Evolutionary conservation across 208 protist genomes (phyloP), one percentile per base, ranked within the genome.

Genomic region (Leishmania arabica): DNA sequence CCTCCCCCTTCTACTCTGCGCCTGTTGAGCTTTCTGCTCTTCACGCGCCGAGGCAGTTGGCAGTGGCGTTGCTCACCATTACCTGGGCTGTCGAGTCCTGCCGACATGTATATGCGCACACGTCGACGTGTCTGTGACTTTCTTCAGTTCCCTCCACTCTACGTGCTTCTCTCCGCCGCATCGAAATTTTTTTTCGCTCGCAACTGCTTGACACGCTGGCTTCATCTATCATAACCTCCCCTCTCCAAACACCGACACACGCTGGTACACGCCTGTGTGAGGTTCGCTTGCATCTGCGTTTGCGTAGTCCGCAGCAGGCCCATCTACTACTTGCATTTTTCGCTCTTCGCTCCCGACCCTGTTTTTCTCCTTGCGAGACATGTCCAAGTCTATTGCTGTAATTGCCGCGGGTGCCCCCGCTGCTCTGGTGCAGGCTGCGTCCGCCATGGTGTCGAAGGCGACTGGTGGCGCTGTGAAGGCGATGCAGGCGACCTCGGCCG

Each of bases 351-450:
- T 47, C 17, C 54, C 54, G 2, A 19, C 42, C 53, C 49, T 0
- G 3, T 37, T 54, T 65, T 84, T 54, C 24, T 77, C 31, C 27
- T 15, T 76, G 72, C 47, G 31, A 51, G 15, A 40, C n/a, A 96
- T 95, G 93, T 95, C 91, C 79, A 95, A 92, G 84, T 85, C 87
- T 19, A 87, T 97, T 71, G 64, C 86, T 17, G 64, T 96, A 2
- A 79, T 95, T n/a, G 84, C 90, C 31, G 85, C 84, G 15, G 90
- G 91, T 45, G 93, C 93, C 42, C 72, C 92, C 7, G 90, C 90
- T 24, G 79, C 93, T 37, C 83, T 97, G 11, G 72, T 95, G 62
- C 84, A 95, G 90, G 84, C 89, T 17, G 93, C 89, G 34, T 84
- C 85, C 34, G 58, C 91, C 68, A 84, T 95, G 37, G 74, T 94